Evolutionary conservation across 768 basidiomycete genomes (phyloP).

Genomic region (Phylloporus sp.): DNA sequence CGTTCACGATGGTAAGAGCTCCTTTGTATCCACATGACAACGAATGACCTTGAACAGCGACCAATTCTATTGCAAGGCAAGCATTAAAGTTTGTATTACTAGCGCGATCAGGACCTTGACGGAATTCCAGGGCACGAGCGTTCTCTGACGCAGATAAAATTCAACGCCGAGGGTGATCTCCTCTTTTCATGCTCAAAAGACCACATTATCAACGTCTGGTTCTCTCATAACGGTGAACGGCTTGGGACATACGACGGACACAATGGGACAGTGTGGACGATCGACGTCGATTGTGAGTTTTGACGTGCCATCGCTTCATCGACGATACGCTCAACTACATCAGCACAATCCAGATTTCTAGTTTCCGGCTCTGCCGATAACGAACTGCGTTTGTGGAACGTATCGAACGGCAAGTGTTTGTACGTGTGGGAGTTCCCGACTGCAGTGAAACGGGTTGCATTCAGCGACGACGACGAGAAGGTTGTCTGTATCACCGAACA

Average conservation of each 20-base stretch:
- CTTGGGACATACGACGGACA: constrained; percentile 95
- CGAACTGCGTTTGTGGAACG: constrained; percentile 84
- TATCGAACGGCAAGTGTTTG: constrained; percentile 86
- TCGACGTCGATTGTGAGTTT: constrained; percentile 88
- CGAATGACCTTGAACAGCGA: constrained; percentile 39
- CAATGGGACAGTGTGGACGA: constrained; percentile 96
- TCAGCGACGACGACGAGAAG: constrained; percentile 79
- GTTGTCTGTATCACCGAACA: constrained; percentile 96
- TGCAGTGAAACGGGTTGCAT: constrained; percentile 92
- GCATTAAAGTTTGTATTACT: constrained; percentile 3
- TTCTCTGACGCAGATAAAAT: constrained; percentile 95
- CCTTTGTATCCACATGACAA: neutral
- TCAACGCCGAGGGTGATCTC: constrained; percentile 93
- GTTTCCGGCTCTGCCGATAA: constrained; percentile 95
- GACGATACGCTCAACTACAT: neutral
- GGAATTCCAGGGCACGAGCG: constrained; percentile 82
- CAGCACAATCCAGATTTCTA: constrained; percentile 81
- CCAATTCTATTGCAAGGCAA: constrained; percentile 71
- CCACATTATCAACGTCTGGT: constrained; percentile 94
- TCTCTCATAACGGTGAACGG: constrained; percentile 93
- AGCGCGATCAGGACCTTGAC: constrained; percentile 10
- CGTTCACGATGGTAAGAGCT: constrained; percentile 15
- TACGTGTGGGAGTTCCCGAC: constrained; percentile 98
- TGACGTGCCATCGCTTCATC: neutral
- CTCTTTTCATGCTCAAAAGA: constrained; percentile 97